Percentiles rank a stretch among this genome's conserved stretches.
Conservation (phyloP, 169 alveolate genomes). For the Blepharisma undulans region DNA sequence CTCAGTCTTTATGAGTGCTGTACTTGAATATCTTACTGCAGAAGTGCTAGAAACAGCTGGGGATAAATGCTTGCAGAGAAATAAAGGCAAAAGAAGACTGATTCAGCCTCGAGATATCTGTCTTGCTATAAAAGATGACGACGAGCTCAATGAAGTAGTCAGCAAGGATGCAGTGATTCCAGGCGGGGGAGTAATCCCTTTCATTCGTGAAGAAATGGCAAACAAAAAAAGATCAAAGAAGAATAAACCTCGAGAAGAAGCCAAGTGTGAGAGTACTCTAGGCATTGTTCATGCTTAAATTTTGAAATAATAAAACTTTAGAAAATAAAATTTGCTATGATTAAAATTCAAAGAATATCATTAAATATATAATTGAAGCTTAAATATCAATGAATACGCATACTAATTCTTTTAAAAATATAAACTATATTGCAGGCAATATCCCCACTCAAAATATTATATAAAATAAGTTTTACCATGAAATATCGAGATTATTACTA, state of each 20-base stretch:
- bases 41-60: constrained; percentile 68
- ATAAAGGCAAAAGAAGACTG: constrained; percentile 89
- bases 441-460: no score
- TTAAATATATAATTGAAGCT: no score
- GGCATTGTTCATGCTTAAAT: not conserved
- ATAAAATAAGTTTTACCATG: no score
- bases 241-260: not conserved
- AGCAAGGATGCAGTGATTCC: constrained; percentile 95
- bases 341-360: no score
- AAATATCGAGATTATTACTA: no score
- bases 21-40: constrained; percentile 64
- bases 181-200: constrained; percentile 98
- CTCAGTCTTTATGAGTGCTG: constrained; percentile 63
- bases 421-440: no score
- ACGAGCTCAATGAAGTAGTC: constrained; percentile 95
- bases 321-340: no score
- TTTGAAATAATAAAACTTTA: not conserved
- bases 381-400: no score
- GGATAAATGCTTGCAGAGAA: constrained; percentile 50
- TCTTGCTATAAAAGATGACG: constrained; percentile 97
- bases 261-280: no score
- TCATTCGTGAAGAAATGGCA: constrained; percentile 93
- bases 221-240: constrained; percentile 75
- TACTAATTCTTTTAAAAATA: no score
- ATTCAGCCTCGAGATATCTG: constrained; percentile 98